Percentiles rank a stretch among this genome's conserved stretches.
Conservation (phyloP, 2,329 filamentous ascomycete genomes). For the Penicillium sp. region DNA sequence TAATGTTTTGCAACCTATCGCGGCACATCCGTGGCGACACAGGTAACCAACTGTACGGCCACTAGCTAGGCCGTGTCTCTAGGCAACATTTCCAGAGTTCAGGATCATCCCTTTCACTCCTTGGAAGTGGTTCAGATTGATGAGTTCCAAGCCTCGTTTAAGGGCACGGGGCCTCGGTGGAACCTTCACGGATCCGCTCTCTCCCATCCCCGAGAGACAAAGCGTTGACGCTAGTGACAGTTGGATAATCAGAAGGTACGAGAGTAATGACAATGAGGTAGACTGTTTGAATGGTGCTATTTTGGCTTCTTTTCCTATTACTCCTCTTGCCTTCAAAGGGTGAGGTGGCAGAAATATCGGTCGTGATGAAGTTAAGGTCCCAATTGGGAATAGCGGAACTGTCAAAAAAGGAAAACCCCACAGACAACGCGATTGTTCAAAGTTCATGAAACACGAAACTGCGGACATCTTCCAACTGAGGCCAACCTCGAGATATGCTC, state of each 20-base stretch:
- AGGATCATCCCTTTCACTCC: background rate
- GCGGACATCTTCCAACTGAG: background rate
- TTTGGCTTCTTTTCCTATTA: background rate
- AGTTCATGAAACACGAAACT: background rate
- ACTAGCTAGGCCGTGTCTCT: background rate
- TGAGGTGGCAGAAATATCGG: background rate
- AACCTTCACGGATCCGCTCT: background rate
- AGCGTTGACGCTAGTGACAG: background rate
- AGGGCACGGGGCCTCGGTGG: conserved; percentile 4
- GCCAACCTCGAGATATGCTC: background rate
- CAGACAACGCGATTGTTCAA: conserved; percentile 1
- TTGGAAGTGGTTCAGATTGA: background rate
- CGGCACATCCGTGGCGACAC: background rate
- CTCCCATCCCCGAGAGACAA: background rate
- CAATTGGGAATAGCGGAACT: background rate
- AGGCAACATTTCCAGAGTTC: background rate
- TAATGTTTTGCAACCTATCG: background rate
- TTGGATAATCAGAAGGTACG: background rate
- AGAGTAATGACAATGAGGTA: background rate
- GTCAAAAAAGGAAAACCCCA: background rate
- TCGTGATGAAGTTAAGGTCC: background rate
- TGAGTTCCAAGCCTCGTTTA: background rate
- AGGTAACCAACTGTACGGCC: background rate
- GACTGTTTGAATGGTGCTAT: background rate
- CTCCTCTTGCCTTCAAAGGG: background rate